phyloP scores from a whole-genome alignment of 2,329 filamentous ascomycete genomes.

The Elsinoe ampelina region DNA sequence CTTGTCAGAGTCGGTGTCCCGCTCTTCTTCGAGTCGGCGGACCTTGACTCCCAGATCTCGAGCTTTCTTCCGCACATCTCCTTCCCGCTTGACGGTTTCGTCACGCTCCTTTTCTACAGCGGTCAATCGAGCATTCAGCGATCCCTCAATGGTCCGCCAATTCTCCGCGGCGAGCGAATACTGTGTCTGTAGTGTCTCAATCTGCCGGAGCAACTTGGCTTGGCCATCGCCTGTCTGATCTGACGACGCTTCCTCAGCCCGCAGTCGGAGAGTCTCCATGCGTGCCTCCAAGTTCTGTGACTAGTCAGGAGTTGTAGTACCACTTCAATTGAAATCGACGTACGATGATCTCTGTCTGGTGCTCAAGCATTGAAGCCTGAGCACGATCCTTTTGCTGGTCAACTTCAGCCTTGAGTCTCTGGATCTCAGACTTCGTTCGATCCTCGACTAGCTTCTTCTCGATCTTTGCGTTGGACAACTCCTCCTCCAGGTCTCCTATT shows the following conservation, averaged over 20 bases:
- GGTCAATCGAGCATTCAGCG: constrained; percentile 65
- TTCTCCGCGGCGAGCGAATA: constrained; percentile 92
- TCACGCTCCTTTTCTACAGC: constrained; percentile 84
- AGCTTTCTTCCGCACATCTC: constrained; percentile 79
- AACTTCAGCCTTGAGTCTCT: constrained; percentile 62
- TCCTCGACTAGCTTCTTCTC: constrained; percentile 71
- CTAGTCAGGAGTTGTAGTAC: constrained; percentile 15
- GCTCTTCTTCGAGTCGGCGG: constrained; percentile 68
- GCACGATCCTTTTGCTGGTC: constrained; percentile 63
- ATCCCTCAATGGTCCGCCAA: constrained; percentile 93
- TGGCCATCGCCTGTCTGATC: constrained; percentile 73
- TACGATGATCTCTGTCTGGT: constrained; percentile 63
- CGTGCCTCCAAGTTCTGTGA: constrained; percentile 71
- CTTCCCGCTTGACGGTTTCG: constrained; percentile 72
- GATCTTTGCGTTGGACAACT: constrained; percentile 56
- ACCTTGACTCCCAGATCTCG: constrained; percentile 66
- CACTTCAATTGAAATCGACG: background rate
- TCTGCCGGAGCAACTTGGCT: constrained; percentile 81
- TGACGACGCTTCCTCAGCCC: constrained; percentile 82
- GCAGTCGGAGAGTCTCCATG: constrained; percentile 73
- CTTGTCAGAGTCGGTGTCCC: constrained; percentile 59
- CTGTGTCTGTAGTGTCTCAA: constrained; percentile 91
- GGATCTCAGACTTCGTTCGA: constrained; percentile 58
- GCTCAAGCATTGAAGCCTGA: constrained; percentile 60
- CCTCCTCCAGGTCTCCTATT: constrained; percentile 49